Base-by-base conservation (phyloP, 1,284 basidiomycete genomes). In the Ganoderma resinaceum region DNA sequence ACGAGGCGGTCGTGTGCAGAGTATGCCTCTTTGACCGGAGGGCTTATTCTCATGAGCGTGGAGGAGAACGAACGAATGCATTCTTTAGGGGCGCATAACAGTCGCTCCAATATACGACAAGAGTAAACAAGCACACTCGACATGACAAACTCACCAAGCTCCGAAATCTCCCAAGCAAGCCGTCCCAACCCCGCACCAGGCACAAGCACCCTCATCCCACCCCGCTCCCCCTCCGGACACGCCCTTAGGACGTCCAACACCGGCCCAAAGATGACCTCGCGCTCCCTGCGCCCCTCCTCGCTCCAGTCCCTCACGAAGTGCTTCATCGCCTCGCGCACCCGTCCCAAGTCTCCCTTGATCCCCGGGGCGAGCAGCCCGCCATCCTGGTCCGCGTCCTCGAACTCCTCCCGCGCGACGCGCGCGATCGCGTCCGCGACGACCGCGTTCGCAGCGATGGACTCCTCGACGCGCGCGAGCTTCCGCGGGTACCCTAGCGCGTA, bases 261-360 rank as follows among this genome's bases (percentile, higher is more conserved):
- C 0, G 89, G 88, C 33, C 77, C 73, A 69, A 90, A 88, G 37
- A 88, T 87, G 58, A 73, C 80, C 7, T 80, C 79, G 14, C 90
- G 83, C 76, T 91, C 89, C 12, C 64, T 61, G 1, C 76, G 74
- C 0, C 89, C 89, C 65, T 88, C 87, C 8, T 76, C 74, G 72
- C 89, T 89, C 90, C 90, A 91, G 74, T 92, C 90, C 14, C 90
- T 81, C 33, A 91, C 82, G 69, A 89, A 89, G 76, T 91, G 90
- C 76, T 89, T 90, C 69, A 92, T 74, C 2, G 87, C 77, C 75
- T 90, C 87, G 26, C 86, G 78, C 31, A 87, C 86, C 16, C 86
- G 80, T 26, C 82, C 81, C 35, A 90, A 72, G 70, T 88, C 85
- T 20, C 73, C 79, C 23, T 66, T 31, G 65, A 66, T 23, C 77